Conservation (phyloP, 768 basidiomycete genomes). For the Chalciporus piperatus region DNA sequence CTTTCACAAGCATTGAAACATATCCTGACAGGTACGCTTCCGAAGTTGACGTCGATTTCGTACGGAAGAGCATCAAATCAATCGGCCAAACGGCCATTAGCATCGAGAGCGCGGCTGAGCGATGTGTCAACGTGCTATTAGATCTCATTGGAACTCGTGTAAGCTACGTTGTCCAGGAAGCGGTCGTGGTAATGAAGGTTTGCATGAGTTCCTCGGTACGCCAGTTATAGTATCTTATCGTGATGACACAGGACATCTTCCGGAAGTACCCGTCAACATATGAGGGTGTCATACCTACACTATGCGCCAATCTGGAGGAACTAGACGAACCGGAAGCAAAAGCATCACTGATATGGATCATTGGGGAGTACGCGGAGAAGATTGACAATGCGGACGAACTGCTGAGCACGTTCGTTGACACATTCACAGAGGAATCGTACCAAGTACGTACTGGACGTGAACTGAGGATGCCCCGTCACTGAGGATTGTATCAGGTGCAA, state of each 20-base stretch:
- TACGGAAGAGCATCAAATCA: constrained; percentile 89
- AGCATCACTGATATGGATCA: constrained; percentile 98
- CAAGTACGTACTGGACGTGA: constrained; percentile 45
- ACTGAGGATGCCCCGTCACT: neutral
- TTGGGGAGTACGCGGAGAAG: constrained; percentile 96
- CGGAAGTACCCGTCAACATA: constrained; percentile 95
- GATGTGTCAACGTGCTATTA: constrained; percentile 90
- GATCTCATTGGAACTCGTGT: constrained; percentile 92
- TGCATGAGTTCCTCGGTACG: constrained; percentile 5
- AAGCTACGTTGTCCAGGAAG: constrained; percentile 97
- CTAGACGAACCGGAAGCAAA: constrained; percentile 98
- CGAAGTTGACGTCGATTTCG: constrained; percentile 98
- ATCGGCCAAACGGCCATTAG: constrained; percentile 97
- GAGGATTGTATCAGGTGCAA: constrained; percentile 49
- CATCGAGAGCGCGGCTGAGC: constrained; percentile 88
- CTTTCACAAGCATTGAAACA: neutral
- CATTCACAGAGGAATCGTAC: constrained; percentile 92
- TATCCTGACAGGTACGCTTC: constrained; percentile 72
- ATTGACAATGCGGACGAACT: constrained; percentile 97
- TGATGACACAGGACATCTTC: constrained; percentile 80
- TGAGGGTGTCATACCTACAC: constrained; percentile 92
- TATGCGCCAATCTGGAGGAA: constrained; percentile 94
- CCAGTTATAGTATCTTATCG: neutral
- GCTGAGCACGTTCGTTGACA: constrained; percentile 83
- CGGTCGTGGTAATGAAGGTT: constrained; percentile 98